Evolutionary conservation across 164 flowering plant species (phyloP), one percentile per base, ranked within the genome.

Genomic region (Akebia trifoliata): DNA sequence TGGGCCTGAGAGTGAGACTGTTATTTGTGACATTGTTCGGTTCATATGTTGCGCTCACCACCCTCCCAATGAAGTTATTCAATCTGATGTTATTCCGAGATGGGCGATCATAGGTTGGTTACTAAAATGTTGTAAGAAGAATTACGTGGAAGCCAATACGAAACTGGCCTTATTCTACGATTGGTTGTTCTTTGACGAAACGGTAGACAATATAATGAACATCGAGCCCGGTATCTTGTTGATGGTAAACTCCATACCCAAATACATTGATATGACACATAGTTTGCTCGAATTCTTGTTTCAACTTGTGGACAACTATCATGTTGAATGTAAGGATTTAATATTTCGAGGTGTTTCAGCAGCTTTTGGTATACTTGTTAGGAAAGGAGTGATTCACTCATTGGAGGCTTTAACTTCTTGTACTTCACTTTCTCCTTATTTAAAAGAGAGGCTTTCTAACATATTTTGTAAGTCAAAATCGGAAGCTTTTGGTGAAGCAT

Each of bases 61-160:
- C 58, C 98, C 98, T 0, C 43, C 92, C 15, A 83, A 85, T 69
- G 88, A 87, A 67, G 72, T 84, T 38, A 76, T 90, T 47, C 89
- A 81, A 38, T 90, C 97, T 2, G 76, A 77, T 56, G 65, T 93
- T 8, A 73, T 86, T 56, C 90, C 81, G 0, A 90, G 98, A 67
- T 93, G 98, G 97, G 94, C 89, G 46, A 75, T 87, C n/a, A 71
- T 89, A 14, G 98, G 97, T 65, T 93, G 98, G 98, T 68, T 93
- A 29, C 61, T 93, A 25, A 81, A 71, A 60, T 70, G 61, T 45
- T 82, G 91, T 65, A 59, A 71, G 69, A 84, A 75, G 69, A 78
- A 64, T 56, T 72, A 85, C 42, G 57, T 74, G 20, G 85, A 72
- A 64, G 83, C 88, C 4, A 81, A 75, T 73, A 78, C 62, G 28